Base-by-base conservation (phyloP, 2,329 filamentous ascomycete species). In the Trichoderma harzianum region DNA sequence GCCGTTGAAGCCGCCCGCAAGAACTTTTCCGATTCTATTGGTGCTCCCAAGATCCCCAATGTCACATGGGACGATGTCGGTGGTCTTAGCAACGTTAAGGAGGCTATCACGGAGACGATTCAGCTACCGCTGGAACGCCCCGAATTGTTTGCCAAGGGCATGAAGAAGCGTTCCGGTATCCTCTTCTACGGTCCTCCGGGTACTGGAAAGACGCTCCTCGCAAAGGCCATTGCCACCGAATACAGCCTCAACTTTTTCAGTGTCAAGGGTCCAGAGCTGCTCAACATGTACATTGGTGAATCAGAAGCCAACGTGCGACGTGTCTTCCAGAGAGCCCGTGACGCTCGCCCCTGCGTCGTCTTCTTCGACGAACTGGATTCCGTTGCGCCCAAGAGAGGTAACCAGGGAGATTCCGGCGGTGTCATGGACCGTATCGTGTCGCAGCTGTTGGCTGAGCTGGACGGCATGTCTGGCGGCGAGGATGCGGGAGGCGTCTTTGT, bases 381-480 rank as follows among this genome's bases (percentile, higher is more conserved):
- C 0, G 95, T 98, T 2, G 95, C 96, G 5, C 96, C 96, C 0
- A 98, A 98, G 84, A 89, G 96, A 82, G 96, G 96, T 47, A 98
- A 98, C 78, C 95, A 98, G 81, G 96, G 96, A 63, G 96, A 98
- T 78, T 97, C 94, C 74, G 95, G 96, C 71, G 96, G 96, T 78
- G 96, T 98, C 70, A 98, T 98, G 95, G 96, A 98, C 80, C 90
- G 96, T 70, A 98, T 98, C 75, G 95, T 99, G 66, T 96, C 92
- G 72, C 96, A 98, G 83, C 85, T 99, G 58, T 88, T 99, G 12
- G 96, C 96, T 0, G 96, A 99, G 82, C 86, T 99, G 26, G 96
- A 99, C 79, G 96, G 96, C 66, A 99, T 99, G 96, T 98, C 95
- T 67, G 92, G 95, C 75, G 95, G 94, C 18, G 93, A 94, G 72